Percentiles rank a stretch among this genome's conserved stretches.
Conservation (phyloP, 176 grass and related monocot genomes). For the Phyllostachys edulis region DNA sequence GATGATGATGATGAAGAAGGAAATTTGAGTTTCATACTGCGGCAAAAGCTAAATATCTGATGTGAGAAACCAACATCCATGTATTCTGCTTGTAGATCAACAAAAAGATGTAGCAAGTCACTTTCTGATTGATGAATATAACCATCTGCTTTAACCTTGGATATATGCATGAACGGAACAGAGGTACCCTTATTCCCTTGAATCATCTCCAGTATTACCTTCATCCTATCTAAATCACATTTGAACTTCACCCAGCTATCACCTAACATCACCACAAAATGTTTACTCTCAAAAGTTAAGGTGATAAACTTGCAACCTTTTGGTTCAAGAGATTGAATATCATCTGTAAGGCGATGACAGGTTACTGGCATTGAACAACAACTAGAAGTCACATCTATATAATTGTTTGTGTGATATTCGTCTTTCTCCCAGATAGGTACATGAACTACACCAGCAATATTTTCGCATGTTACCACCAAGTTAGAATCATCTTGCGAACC, state of each 20-base stretch:
- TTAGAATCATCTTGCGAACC: constrained; percentile 41
- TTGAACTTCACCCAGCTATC: constrained; percentile 55
- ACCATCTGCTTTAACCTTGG: constrained; percentile 62
- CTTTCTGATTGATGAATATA: constrained; percentile 39
- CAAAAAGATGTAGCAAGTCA: constrained; percentile 35
- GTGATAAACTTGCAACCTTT: constrained; percentile 58
- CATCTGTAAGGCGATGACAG: constrained; percentile 20
- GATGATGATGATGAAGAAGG: constrained; percentile 46
- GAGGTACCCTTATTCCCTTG: constrained; percentile 59
- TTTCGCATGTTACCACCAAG: constrained; percentile 71
- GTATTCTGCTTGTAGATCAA: constrained; percentile 72
- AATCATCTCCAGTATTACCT: constrained; percentile 73
- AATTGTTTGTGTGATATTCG: constrained; percentile 38
- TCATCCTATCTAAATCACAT: constrained; percentile 70
- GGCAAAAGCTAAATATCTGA: constrained; percentile 86
- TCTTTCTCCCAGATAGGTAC: constrained; percentile 69
- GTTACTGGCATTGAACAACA: constrained; percentile 24
- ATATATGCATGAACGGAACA: constrained; percentile 78
- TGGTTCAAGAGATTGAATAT: constrained; percentile 39
- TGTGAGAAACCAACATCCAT: constrained; percentile 88
- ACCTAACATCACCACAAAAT: constrained; percentile 54
- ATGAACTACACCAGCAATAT: constrained; percentile 65
- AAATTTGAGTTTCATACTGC: constrained; percentile 52
- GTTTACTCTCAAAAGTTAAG: constrained; percentile 74
- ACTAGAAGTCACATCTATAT: constrained; percentile 20